These are phyloP conservation scores for Wickerhamiella australiensis DNA, from an alignment of 805 yeast species.

Conservation along the genomic window DNA sequence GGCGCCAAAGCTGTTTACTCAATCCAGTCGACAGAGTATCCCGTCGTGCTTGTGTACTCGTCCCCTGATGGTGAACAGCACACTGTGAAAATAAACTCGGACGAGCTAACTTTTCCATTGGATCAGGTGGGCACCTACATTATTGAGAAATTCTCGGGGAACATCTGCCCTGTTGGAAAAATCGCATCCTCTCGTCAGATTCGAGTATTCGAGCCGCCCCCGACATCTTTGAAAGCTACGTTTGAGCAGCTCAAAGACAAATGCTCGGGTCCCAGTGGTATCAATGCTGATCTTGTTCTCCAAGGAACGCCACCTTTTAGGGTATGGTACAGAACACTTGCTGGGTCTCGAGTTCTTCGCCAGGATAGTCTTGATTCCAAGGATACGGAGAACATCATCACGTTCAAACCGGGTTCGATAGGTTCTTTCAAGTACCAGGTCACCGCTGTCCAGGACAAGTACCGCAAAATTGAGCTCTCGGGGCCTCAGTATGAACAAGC, in stretches of 20 bases:
- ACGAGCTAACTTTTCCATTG: neutral
- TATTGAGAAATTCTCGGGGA: constrained; percentile 43
- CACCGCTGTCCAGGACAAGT: constrained; percentile 42
- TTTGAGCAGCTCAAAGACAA: constrained; percentile 58
- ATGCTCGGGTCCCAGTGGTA: constrained; percentile 88
- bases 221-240: constrained; percentile 36
- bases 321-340: constrained; percentile 44
- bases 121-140: constrained; percentile 55
- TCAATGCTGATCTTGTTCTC: constrained; percentile 53
- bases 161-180: constrained; percentile 36
- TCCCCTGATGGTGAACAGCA: constrained; percentile 6
- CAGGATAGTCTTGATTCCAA: constrained; percentile 25
- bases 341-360: constrained; percentile 27
- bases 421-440: constrained; percentile 74
- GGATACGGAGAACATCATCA: constrained; percentile 41
- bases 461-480: constrained; percentile 29
- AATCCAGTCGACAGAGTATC: neutral
- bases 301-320: constrained; percentile 76
- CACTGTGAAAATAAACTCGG: neutral
- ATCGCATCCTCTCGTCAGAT: constrained; percentile 42
- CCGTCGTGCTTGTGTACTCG: neutral
- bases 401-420: constrained; percentile 64
- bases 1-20: neutral
- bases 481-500: constrained; percentile 18
- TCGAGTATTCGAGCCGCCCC: constrained; percentile 45